Percentiles rank a stretch among this genome's conserved stretches.
Conservation (phyloP, 768 basidiomycete species). For the Serpula lacrymans region DNA sequence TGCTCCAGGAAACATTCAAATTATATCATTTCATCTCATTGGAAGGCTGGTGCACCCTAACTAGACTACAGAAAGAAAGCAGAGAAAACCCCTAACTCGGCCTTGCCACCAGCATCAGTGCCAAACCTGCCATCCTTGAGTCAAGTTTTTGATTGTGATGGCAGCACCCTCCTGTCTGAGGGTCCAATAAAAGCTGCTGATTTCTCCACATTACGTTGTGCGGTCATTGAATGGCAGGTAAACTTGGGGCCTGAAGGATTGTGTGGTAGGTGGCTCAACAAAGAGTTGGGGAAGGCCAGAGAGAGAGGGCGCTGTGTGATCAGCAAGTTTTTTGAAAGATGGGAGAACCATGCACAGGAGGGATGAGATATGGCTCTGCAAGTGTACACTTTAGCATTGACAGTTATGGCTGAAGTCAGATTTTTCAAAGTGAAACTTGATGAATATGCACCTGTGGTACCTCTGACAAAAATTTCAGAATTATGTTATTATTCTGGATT, state of each 20-base stretch:
- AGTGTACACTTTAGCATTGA: neutral
- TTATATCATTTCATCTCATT: too few relatives aligned
- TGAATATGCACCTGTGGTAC: conserved; percentile 4
- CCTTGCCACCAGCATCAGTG: too few relatives aligned
- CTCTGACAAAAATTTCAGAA: neutral
- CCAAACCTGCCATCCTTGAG: too few relatives aligned
- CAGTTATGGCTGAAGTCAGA: conserved; percentile 5
- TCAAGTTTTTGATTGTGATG: too few relatives aligned
- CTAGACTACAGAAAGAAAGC: too few relatives aligned
- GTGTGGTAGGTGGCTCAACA: neutral
- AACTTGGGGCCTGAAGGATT: neutral
- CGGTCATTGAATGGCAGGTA: neutral
- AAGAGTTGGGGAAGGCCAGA: neutral
- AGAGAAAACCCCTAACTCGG: too few relatives aligned
- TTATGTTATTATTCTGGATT: neutral
- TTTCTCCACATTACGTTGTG: too few relatives aligned
- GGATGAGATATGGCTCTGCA: neutral
- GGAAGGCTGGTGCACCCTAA: too few relatives aligned
- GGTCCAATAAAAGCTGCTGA: too few relatives aligned
- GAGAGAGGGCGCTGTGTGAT: neutral
- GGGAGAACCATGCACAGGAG: neutral
- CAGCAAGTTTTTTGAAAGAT: neutral
- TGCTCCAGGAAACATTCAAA: too few relatives aligned
- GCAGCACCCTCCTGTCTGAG: too few relatives aligned
- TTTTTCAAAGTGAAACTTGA: conserved; percentile 6